Evolutionary conservation across 73 alveolate species (phyloP), one percentile per base, ranked within the genome.

Genomic region (Paramecium primaurelia): DNA sequence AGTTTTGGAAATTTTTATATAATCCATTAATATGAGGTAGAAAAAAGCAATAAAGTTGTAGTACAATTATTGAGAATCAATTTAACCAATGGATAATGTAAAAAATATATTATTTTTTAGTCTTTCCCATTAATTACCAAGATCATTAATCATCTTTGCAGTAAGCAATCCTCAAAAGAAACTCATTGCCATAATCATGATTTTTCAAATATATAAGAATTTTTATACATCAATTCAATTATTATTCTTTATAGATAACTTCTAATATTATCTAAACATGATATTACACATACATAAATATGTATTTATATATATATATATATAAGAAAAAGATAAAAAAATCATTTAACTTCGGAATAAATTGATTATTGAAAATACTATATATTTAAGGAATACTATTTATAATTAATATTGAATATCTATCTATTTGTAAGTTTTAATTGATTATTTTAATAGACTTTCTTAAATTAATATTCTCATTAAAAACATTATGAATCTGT

Each of bases 1-100:
- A 11, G 18, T 11, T 42, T 25, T 80, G 73, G 73, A 44, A 45
- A 44, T 4, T 80, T 45, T 8, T 80, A 44, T 28, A 12, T 42
- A 0, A 80, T 80, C 3, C 58, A 45, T 42, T 36, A 80, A 26
- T 34, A 45, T 25, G 77, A 44, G n/a, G 58, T 14, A 6, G 14
- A n/a, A 4, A 8, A 10, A 44, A 8, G 42, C 8, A 80, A 42
- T 30, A 59, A 64, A 64, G 32, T 64, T 2, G 9, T 64, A n/a
- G 16, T 64, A 44, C 22, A 49, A 45, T 44, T 80, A 49, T 22
- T 80, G 30, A 80, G 34, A 47, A 80, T 80, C 34, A 80, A 80
- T 49, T 47, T 80, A 40, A 80, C 91, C n/a, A 80, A 80, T 80
- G 91, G 91, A 80, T 9, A 20, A n/a, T 42, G 91, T 80, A 80